Evolutionary conservation across 192 early-diverging fungal genomes (phyloP).

Genomic region (Rhizophagus prolifer): DNA sequence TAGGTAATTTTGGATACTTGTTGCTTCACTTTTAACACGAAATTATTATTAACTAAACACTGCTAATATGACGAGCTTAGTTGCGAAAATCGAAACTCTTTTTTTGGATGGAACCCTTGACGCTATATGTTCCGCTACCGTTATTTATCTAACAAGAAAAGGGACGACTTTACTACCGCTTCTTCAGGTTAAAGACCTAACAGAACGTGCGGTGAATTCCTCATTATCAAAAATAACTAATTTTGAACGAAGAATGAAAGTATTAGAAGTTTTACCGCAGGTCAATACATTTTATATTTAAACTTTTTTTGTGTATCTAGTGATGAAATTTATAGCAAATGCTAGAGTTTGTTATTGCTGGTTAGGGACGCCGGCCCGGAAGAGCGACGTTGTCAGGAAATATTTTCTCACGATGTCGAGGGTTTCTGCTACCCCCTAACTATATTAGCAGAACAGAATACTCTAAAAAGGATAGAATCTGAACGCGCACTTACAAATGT

Average conservation of each 20-base stretch:
- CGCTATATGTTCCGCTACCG: conserved; percentile 13
- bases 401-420: conserved; percentile 26
- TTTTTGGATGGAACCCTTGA: conserved; percentile 18
- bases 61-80: no score
- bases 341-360: not conserved
- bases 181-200: conserved; percentile 8
- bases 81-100: conserved; percentile 4
- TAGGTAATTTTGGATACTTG: no score
- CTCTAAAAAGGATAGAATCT: conserved; percentile 11
- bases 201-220: conserved; percentile 10
- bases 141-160: conserved; percentile 19
- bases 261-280: conserved; percentile 20
- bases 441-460: not conserved
- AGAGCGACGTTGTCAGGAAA: conserved; percentile 25
- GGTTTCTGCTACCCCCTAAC: conserved; percentile 25
- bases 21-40: no score
- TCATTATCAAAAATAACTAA: conserved; percentile 20
- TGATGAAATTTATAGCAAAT: conserved; percentile 25
- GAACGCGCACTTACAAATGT: conserved; percentile 7
- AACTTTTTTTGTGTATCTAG: not conserved
- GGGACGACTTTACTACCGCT: not conserved
- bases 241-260: conserved; percentile 17
- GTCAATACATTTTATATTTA: not conserved
- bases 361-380: not conserved
- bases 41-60: no score